phyloP scores from a whole-genome alignment of 352 stramenopile genomes.

The Chrysophaeum taylorii region DNA sequence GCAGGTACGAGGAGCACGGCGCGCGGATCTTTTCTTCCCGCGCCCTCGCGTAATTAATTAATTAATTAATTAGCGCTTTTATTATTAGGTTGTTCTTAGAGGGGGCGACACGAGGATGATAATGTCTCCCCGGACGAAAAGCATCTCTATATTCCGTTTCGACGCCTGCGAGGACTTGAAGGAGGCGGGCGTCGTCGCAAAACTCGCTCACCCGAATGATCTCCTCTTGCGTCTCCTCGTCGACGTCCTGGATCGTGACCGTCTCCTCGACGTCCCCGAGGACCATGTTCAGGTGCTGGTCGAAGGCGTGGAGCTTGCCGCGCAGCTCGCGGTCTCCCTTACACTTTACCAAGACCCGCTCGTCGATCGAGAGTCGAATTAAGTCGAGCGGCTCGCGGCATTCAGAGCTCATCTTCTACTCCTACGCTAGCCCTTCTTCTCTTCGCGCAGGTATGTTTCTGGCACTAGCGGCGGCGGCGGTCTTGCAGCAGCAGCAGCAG shows the following conservation, averaged over 20 bases:
- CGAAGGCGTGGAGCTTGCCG: constrained; percentile 89
- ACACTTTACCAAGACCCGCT: constrained; percentile 98
- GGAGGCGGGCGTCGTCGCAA: not conserved
- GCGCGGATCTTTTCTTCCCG: not conserved
- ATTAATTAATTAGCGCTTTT: too few species aligned
- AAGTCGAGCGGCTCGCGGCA: constrained; percentile 94
- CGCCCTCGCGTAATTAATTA: too few species aligned
- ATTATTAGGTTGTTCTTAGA: constrained; percentile 67
- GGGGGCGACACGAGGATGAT: constrained; percentile 94
- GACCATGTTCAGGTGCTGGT: constrained; percentile 98
- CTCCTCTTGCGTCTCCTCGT: constrained; percentile 95
- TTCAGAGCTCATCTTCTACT: too few species aligned
- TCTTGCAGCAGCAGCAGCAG: too few species aligned
- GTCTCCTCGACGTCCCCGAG: constrained; percentile 97
- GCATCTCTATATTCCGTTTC: constrained; percentile 90
- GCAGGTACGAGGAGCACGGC: constrained; percentile 3
- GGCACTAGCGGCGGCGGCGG: too few species aligned
- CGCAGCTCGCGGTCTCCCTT: constrained; percentile 88
- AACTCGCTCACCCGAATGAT: constrained; percentile 65
- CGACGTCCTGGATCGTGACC: constrained; percentile 86
- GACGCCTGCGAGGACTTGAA: constrained; percentile 42
- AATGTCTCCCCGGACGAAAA: constrained; percentile 96
- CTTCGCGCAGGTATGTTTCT: too few species aligned
- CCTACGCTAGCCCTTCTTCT: too few species aligned
- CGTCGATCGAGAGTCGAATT: constrained; percentile 93